Base-by-base conservation (phyloP, 1,284 basidiomycete genomes). In the Rhodotorula sp. region DNA sequence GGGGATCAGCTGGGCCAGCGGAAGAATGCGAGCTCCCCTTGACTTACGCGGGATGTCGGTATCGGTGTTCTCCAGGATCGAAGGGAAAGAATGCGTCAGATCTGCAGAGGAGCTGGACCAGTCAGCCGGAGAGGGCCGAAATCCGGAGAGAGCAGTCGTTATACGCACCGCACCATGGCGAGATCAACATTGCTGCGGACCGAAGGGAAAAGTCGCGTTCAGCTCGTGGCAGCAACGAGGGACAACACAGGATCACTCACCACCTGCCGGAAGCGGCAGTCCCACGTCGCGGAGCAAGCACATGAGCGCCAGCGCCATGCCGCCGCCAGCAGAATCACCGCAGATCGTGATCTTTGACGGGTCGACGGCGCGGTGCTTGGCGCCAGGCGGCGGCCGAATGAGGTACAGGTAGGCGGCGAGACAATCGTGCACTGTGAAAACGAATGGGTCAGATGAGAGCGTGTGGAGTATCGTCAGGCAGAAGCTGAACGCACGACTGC, bases 311-410 rank as follows among this genome's bases (percentile, higher is more conserved):
- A 97, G 83, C 0, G 87, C 86, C 20, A 98, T 83, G 0, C 93
- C 94, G 6, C 95, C 97, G 7, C 97, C 97, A 0, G 97, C 96
- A 39, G 93, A 96, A 81, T 97, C 94, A 1, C 97, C 97, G 0
- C 90, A 89, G 56, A 97, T 82, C 5, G 86, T 77, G 16, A 98
- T 87, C 59, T 97, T 91, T 74, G 90, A 88, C 0, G 96, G 94
- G 67, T 91, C 86, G 21, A 99, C 88, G 0, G 93, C 87, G 21
- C 83, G 83, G 81, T 97, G 94, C 49, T 87, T 81, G 14, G 91
- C 87, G 15, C 82, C 86, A 0, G 87, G 84, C 1, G 92, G 92
- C 0, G 92, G 92, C 74, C 81, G 87, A 81, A 85, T 88, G 80
- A 86, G 87, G 83, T 84, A 98, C 81, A 86, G 86, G 85, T 85